Evolutionary conservation across 306 rosid species (phyloP).

Genomic region (Psophocarpus tetragonolobus): DNA sequence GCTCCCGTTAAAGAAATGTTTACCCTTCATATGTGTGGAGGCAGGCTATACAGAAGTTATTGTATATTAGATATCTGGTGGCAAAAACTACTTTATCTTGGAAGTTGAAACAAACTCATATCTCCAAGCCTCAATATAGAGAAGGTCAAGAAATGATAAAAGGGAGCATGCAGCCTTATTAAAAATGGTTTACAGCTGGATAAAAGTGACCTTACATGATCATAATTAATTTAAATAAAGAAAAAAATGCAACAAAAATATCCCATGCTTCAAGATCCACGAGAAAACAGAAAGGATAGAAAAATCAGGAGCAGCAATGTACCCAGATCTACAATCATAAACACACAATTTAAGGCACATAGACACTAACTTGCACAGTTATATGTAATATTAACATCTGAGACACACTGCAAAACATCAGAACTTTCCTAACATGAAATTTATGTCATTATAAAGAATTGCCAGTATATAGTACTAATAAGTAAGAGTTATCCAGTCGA

Average conservation of each 20-base stretch:
- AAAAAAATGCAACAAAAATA: background rate
- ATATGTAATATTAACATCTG: conserved; percentile 32
- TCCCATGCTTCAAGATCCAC: background rate
- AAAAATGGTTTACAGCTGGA: background rate
- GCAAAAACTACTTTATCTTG: background rate
- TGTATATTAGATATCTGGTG: background rate
- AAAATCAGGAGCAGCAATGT: background rate
- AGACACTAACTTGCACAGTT: conserved; percentile 35
- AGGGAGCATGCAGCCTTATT: background rate
- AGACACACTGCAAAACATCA: conserved; percentile 30
- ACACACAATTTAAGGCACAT: background rate
- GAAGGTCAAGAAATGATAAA: background rate
- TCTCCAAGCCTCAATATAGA: background rate
- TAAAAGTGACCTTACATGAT: background rate
- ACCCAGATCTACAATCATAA: conserved; percentile 1
- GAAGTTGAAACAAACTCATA: conserved; percentile 2
- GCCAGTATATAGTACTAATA: background rate
- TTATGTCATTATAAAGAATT: background rate
- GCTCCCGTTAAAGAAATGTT: background rate
- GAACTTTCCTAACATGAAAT: conserved; percentile 39
- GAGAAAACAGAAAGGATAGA: background rate
- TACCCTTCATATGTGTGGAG: background rate
- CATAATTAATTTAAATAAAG: background rate
- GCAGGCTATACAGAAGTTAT: background rate
- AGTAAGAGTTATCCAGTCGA: background rate